Percentiles rank a stretch among this genome's conserved stretches.
phyloP scores from a whole-genome alignment of 169 alveolate species.

The Eimeria nieschulzi region DNA sequence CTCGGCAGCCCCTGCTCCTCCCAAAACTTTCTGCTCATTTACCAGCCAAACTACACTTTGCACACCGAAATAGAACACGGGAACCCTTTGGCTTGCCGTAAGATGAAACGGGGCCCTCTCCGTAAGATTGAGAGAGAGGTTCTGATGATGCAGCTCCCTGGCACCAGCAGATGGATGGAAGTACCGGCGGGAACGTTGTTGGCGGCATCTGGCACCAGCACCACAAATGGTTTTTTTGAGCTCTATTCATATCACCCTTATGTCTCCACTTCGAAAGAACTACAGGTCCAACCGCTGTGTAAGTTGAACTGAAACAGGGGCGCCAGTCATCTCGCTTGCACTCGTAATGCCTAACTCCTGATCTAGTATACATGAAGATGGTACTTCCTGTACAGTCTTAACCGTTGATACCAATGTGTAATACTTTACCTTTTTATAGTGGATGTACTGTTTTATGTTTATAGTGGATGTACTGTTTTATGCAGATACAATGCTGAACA shows the following conservation, averaged over 20 bases:
- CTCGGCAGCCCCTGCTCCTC: slow-evolving; percentile 58
- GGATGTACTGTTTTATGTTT: no score
- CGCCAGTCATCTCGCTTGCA: no score
- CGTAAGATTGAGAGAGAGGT: slow-evolving; percentile 23
- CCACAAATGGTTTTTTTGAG: not conserved
- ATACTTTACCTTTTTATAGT: no score
- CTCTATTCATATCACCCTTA: slow-evolving; percentile 10
- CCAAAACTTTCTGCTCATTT: not conserved
- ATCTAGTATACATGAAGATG: no score
- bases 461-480: no score
- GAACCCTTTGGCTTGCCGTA: slow-evolving; percentile 29
- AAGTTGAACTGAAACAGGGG: not conserved
- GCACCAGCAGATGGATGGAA: slow-evolving; percentile 55
- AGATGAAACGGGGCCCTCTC: not conserved
- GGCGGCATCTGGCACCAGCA: not conserved
- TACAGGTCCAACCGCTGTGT: slow-evolving; percentile 29
- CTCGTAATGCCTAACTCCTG: no score
- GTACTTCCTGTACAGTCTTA: no score
- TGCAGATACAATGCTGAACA: no score
- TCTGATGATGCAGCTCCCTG: slow-evolving; percentile 32
- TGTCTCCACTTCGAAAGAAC: not conserved
- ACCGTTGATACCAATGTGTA: no score
- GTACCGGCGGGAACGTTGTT: slow-evolving; percentile 41
- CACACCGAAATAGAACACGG: slow-evolving; percentile 18
- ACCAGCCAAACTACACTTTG: slow-evolving; percentile 44